Percentiles rank a stretch among this genome's conserved stretches.
These are phyloP conservation scores for Caloboletus inedulis DNA, from an alignment of 1,284 basidiomycete genomes.

Conservation along the genomic window DNA sequence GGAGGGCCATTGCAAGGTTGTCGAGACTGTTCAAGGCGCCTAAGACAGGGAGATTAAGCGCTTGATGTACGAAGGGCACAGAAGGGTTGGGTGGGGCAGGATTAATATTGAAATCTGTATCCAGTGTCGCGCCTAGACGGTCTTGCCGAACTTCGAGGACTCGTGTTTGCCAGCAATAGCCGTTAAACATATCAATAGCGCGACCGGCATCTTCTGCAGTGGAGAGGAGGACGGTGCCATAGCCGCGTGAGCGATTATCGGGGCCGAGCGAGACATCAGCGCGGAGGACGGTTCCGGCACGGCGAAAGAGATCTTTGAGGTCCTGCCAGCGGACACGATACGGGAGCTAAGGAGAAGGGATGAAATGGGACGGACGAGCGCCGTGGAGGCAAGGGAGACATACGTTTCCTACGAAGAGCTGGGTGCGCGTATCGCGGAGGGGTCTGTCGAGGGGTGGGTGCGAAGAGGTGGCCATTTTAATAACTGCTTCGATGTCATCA, in stretches of 20 bases:
- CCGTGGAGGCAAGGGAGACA: constrained; percentile 28
- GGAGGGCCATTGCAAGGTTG: constrained; percentile 16
- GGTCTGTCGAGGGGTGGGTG: constrained; percentile 45
- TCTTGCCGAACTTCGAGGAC: constrained; percentile 86
- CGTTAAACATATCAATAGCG: constrained; percentile 88
- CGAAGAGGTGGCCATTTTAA: constrained; percentile 69
- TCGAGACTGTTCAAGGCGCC: constrained; percentile 19
- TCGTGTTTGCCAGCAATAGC: constrained; percentile 90
- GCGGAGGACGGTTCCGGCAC: constrained; percentile 90
- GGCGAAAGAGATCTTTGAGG: constrained; percentile 94
- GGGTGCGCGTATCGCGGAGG: constrained; percentile 79
- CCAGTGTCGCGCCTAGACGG: constrained; percentile 47
- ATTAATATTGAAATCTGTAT: constrained; percentile 21
- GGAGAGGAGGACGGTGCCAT: constrained; percentile 90
- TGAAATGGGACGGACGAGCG: neutral
- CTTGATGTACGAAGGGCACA: constrained; percentile 20
- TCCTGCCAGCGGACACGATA: constrained; percentile 98
- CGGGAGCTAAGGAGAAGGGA: constrained; percentile 59
- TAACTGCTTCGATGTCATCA: constrained; percentile 80
- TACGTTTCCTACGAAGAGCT: constrained; percentile 91
- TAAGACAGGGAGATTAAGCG: constrained; percentile 14
- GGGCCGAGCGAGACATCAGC: constrained; percentile 92
- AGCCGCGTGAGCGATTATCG: constrained; percentile 89
- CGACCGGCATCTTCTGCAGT: constrained; percentile 89
- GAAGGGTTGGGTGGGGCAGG: constrained; percentile 13